phyloP scores from a whole-genome alignment of 2,329 filamentous ascomycete species.

The Rosellinia necatrix region DNA sequence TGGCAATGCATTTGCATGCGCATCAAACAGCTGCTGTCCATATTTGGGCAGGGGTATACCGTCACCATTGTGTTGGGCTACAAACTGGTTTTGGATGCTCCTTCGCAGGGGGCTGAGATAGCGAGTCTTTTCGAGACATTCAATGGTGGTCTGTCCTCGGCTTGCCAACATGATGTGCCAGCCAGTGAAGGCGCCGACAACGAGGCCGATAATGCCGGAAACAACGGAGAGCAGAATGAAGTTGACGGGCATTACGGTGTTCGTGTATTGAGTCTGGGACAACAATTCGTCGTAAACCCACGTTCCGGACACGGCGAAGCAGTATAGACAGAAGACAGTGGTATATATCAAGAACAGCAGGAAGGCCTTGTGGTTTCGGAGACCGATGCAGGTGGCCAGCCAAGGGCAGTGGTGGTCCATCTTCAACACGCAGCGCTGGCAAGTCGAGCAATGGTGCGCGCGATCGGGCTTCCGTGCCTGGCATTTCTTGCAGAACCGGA shows the following conservation, averaged over 20 bases:
- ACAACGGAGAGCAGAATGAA: conserved; percentile 87
- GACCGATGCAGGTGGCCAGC: conserved; percentile 92
- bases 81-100: conserved; percentile 68
- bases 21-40: conserved; percentile 76
- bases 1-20: conserved; percentile 80
- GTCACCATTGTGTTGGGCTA: conserved; percentile 58
- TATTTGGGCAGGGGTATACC: conserved; percentile 60
- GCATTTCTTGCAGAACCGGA: conserved; percentile 97
- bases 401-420: conserved; percentile 99
- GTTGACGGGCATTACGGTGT: conserved; percentile 84
- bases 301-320: conserved; percentile 73
- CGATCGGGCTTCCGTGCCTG: conserved; percentile 93
- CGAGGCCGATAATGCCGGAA: conserved; percentile 87
- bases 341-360: conserved; percentile 90
- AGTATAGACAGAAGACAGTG: conserved; percentile 80
- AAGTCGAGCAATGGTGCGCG: conserved; percentile 95
- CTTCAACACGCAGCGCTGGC: conserved; percentile 91
- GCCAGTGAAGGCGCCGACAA: conserved; percentile 83
- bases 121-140: conserved; percentile 92
- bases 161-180: conserved; percentile 89
- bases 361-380: conserved; percentile 96
- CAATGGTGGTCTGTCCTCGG: conserved; percentile 88
- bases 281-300: conserved; percentile 90
- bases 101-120: conserved; percentile 83
- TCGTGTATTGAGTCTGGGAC: conserved; percentile 70